Evolutionary conservation across 257 asterid species (phyloP).

Genomic region (Solanum paucissectum): DNA sequence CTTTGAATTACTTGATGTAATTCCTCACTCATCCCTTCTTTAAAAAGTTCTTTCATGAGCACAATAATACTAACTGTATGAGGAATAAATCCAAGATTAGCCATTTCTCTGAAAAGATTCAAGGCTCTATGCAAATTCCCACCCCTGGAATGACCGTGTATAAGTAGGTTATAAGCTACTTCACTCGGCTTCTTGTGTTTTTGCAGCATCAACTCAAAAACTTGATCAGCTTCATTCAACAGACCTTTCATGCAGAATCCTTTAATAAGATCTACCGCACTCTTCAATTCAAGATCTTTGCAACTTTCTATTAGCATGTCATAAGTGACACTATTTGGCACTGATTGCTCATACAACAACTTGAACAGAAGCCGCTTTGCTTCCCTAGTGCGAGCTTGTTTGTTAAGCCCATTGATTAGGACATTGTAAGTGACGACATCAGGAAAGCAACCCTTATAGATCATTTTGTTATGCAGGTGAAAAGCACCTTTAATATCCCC

Average conservation of each 20-base stretch:
- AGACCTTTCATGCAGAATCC: constrained; percentile 91
- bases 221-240: constrained; percentile 68
- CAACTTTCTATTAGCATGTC: constrained; percentile 69
- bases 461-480: constrained; percentile 63
- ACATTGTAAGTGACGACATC: constrained; percentile 87
- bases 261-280: constrained; percentile 50
- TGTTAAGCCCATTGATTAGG: constrained; percentile 61
- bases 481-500: constrained; percentile 55
- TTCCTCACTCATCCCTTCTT: constrained; percentile 47
- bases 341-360: constrained; percentile 47
- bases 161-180: constrained; percentile 50
- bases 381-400: constrained; percentile 60
- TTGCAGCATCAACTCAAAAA: constrained; percentile 46
- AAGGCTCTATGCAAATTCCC: constrained; percentile 51
- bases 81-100: constrained; percentile 37
- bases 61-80: constrained; percentile 60
- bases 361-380: constrained; percentile 67
- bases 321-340: constrained; percentile 46
- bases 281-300: constrained; percentile 35
- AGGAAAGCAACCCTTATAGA: constrained; percentile 57
- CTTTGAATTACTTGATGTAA: constrained; percentile 35
- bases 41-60: constrained; percentile 52
- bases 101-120: constrained; percentile 53
- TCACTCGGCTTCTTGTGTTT: constrained; percentile 43
- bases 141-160: constrained; percentile 67